phyloP scores from a whole-genome alignment of 2,329 filamentous ascomycete species.

The Chrysoporthe austroafricana region DNA sequence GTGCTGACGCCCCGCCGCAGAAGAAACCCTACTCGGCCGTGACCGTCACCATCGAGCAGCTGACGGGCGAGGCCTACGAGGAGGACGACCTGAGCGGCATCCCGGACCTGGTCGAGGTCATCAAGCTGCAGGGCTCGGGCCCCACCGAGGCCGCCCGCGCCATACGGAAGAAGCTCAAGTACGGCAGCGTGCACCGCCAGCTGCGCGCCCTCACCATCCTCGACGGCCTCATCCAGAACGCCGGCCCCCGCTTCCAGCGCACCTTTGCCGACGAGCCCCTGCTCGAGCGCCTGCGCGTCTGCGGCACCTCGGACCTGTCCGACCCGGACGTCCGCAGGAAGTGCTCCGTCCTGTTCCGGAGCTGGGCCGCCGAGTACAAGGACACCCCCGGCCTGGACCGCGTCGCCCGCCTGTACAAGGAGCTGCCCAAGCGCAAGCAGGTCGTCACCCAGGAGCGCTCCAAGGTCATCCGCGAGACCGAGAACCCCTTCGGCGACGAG shows the following conservation, averaged over 20 bases:
- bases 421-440: conserved; percentile 70
- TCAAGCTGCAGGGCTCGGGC: conserved; percentile 84
- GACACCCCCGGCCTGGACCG: conserved; percentile 77
- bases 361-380: conserved; percentile 85
- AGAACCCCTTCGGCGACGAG: conserved; percentile 70
- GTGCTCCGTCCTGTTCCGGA: conserved; percentile 81
- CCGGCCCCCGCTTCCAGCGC: conserved; percentile 82
- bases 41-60: conserved; percentile 86
- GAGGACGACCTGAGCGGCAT: conserved; percentile 92
- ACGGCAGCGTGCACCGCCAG: conserved; percentile 92
- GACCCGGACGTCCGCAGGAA: conserved; percentile 87
- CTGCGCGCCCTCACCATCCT: conserved; percentile 85
- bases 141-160: conserved; percentile 89
- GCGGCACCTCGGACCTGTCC: conserved; percentile 81
- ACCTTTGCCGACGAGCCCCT: conserved; percentile 89
- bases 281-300: conserved; percentile 86
- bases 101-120: conserved; percentile 90
- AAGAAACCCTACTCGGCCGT: conserved; percentile 93
- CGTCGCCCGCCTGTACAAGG: conserved; percentile 78
- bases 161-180: conserved; percentile 97
- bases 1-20: conserved; percentile 39
- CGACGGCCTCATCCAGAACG: conserved; percentile 93
- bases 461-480: conserved; percentile 81
- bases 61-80: conserved; percentile 87
- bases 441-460: conserved; percentile 77